Conservation (phyloP, 495 filamentous ascomycete genomes). For the Podospora didyma region DNA sequence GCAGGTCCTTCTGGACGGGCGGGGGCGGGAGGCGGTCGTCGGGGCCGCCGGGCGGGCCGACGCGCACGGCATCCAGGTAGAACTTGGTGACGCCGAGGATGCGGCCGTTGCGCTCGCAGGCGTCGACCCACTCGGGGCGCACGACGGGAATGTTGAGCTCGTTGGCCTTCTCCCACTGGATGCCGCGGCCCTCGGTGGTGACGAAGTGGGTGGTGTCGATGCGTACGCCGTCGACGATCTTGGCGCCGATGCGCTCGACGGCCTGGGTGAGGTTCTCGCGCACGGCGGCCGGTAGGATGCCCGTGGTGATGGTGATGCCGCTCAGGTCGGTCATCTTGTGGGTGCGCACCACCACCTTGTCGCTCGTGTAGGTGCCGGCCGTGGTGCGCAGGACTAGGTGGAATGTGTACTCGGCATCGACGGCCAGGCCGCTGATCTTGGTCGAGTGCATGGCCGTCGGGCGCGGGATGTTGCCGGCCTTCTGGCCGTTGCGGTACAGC, state of each 20-base stretch:
- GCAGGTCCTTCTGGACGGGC: slow-evolving; percentile 34
- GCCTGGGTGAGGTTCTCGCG: slow-evolving; percentile 70
- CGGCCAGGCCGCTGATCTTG: slow-evolving; percentile 94
- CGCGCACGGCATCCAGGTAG: slow-evolving; percentile 75
- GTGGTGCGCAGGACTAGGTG: slow-evolving; percentile 86
- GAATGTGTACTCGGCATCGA: slow-evolving; percentile 94
- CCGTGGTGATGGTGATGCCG: slow-evolving; percentile 92
- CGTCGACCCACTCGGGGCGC: slow-evolving; percentile 94
- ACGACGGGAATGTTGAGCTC: slow-evolving; percentile 99
- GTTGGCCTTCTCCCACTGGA: slow-evolving; percentile 89
- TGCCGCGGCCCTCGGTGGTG: slow-evolving; percentile 88
- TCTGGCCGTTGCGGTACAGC: slow-evolving; percentile 91
- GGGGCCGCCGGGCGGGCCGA: slow-evolving; percentile 11
- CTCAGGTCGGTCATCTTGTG: slow-evolving; percentile 99
- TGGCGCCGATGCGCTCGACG: slow-evolving; percentile 85
- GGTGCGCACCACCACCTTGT: slow-evolving; percentile 80
- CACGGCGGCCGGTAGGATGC: slow-evolving; percentile 70
- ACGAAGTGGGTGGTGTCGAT: slow-evolving; percentile 99
- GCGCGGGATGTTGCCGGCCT: slow-evolving; percentile 88
- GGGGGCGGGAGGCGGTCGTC: slow-evolving; percentile 7
- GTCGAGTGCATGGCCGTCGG: slow-evolving; percentile 83
- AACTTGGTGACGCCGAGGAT: slow-evolving; percentile 94
- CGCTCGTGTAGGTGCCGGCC: slow-evolving; percentile 80
- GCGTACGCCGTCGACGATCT: slow-evolving; percentile 82
- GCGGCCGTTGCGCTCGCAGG: slow-evolving; percentile 87